Conservation (phyloP, 768 basidiomycete genomes). For the Serendipita vermifera region DNA sequence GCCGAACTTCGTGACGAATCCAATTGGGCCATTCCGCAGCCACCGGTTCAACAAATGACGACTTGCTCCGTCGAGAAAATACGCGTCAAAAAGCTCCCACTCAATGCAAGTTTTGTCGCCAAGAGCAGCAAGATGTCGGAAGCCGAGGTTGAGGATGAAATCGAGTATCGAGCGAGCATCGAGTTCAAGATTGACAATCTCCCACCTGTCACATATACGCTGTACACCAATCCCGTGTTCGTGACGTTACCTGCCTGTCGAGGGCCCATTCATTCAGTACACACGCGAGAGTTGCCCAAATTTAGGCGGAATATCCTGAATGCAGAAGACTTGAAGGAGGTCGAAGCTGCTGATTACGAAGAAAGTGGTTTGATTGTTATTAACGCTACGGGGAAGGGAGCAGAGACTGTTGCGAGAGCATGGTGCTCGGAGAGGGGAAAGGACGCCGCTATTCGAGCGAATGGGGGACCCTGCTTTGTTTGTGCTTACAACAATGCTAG, state of each 20-base stretch:
- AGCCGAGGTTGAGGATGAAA: neutral
- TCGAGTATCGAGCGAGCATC: slow-evolving; percentile 8
- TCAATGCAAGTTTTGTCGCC: neutral
- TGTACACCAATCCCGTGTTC: slow-evolving; percentile 8
- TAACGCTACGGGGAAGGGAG: slow-evolving; percentile 10
- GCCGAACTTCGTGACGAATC: neutral
- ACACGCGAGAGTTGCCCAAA: slow-evolving; percentile 1
- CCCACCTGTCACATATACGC: slow-evolving; percentile 6
- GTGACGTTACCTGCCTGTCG: neutral
- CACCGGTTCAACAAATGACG: slow-evolving; percentile 7
- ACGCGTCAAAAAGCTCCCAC: neutral
- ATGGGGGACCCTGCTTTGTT: neutral
- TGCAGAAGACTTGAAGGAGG: slow-evolving; percentile 1
- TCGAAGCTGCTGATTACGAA: neutral
- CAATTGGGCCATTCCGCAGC: neutral
- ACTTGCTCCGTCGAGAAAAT: slow-evolving; percentile 1
- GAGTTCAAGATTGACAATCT: slow-evolving; percentile 4
- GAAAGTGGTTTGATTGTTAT: slow-evolving; percentile 4
- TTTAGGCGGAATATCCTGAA: slow-evolving; percentile 2
- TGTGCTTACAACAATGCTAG: neutral
- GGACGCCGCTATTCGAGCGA: neutral
- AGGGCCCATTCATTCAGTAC: neutral
- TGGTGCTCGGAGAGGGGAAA: slow-evolving; percentile 9
- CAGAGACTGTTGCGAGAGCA: slow-evolving; percentile 6
- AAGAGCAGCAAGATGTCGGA: neutral